These are phyloP conservation scores for Hypoxylon rubiginosum DNA, from an alignment of 2,329 filamentous ascomycete genomes.

Conservation along the genomic window DNA sequence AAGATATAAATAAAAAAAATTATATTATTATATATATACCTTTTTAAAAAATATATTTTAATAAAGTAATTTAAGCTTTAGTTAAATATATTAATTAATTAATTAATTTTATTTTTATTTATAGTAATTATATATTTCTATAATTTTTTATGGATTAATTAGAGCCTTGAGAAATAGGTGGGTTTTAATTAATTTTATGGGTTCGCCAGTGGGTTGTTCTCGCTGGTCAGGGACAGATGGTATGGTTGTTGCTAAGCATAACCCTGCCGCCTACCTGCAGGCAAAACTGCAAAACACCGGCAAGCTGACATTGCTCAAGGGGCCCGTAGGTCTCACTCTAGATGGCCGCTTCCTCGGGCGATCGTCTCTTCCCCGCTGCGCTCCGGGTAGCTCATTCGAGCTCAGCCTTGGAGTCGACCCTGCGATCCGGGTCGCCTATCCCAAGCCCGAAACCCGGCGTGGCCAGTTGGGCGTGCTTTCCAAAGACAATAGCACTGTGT, in stretches of 20 bases:
- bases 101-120: no score
- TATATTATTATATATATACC: no score
- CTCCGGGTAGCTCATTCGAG: conserved; percentile 65
- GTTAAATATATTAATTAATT: no score
- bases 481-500: conserved; percentile 66
- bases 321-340: conserved; percentile 70
- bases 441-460: conserved; percentile 67
- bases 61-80: no score
- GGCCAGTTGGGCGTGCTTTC: conserved; percentile 65
- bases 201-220: no score
- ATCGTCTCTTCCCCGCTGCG: conserved; percentile 67
- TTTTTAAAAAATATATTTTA: no score
- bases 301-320: conserved; percentile 68
- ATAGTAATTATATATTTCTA: no score
- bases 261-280: conserved; percentile 70
- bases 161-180: no score
- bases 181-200: no score
- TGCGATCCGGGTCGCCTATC: conserved; percentile 67
- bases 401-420: conserved; percentile 72
- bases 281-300: conserved; percentile 69
- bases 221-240: no score
- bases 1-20: no score
- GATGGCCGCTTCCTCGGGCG: conserved; percentile 74
- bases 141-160: no score
- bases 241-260: conserved; percentile 72